phyloP scores from a whole-genome alignment of 306 rosid species.

The Fagus sylvatica region DNA sequence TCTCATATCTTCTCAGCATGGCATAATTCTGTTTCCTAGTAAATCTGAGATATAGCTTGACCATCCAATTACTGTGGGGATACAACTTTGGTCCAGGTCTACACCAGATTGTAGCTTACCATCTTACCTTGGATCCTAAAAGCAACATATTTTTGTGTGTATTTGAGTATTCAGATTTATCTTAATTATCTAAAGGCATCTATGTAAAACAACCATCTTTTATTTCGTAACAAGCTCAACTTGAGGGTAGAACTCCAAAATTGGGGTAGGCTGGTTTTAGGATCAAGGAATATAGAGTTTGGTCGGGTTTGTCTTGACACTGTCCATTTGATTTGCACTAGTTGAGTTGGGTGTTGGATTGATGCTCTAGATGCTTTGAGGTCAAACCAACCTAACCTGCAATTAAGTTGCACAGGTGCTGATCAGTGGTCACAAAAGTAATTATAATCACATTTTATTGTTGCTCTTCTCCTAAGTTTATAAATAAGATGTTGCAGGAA shows the following conservation, averaged over 20 bases:
- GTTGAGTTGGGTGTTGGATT: not conserved
- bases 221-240: not conserved
- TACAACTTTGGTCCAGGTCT: not conserved
- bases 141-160: not conserved
- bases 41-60: not conserved
- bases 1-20: not conserved
- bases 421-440: not conserved
- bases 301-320: not conserved
- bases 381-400: not conserved
- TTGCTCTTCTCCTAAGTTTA: constrained; percentile 14
- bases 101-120: not conserved
- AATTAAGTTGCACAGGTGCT: constrained; percentile 1
- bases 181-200: not conserved
- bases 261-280: not conserved
- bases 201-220: not conserved
- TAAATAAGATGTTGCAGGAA: constrained; percentile 53
- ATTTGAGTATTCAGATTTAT: not conserved
- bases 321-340: not conserved
- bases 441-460: constrained; percentile 12
- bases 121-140: not conserved
- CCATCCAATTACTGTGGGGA: not conserved
- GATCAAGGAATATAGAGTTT: not conserved
- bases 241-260: not conserved
- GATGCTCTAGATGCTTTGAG: not conserved
- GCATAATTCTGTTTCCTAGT: not conserved